phyloP scores from a whole-genome alignment of 768 basidiomycete species.

The Trametes punicea region DNA sequence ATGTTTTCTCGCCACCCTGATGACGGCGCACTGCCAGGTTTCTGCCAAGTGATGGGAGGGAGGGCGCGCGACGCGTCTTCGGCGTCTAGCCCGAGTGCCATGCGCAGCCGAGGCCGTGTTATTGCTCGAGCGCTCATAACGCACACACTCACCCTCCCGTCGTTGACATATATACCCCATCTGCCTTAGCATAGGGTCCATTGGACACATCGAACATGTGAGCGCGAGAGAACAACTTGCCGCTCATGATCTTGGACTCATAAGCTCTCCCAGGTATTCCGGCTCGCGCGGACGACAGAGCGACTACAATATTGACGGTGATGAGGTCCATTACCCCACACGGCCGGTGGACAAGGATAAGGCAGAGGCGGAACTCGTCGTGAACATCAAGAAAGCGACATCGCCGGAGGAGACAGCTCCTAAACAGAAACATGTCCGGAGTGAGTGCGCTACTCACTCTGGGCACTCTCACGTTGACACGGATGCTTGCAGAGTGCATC shows the following conservation, averaged over 20 bases:
- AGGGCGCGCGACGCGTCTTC: constrained; percentile 1
- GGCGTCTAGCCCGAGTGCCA: constrained; percentile 2
- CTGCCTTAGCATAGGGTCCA: neutral
- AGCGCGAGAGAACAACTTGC: neutral
- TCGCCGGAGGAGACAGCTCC: constrained; percentile 93
- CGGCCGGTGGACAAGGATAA: constrained; percentile 98
- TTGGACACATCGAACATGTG: neutral
- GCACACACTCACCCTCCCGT: neutral
- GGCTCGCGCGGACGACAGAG: constrained; percentile 23
- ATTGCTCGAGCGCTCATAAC: neutral
- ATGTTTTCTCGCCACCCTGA: neutral
- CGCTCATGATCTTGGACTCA: neutral
- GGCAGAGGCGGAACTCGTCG: constrained; percentile 88
- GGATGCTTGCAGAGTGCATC: constrained; percentile 71
- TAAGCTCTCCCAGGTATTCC: constrained; percentile 19
- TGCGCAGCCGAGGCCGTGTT: constrained; percentile 1
- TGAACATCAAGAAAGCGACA: constrained; percentile 98
- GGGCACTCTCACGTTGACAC: neutral
- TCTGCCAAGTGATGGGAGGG: neutral
- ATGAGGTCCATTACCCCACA: constrained; percentile 88
- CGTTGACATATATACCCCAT: constrained; percentile 2
- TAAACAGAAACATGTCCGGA: constrained; percentile 99
- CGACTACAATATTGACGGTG: constrained; percentile 70
- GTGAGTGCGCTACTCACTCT: constrained; percentile 47
- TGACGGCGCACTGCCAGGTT: neutral